Percentiles rank a stretch among this genome's conserved stretches.
Evolutionary conservation across 331 rosid genomes (phyloP).

Genomic region (Malus hybrid): DNA sequence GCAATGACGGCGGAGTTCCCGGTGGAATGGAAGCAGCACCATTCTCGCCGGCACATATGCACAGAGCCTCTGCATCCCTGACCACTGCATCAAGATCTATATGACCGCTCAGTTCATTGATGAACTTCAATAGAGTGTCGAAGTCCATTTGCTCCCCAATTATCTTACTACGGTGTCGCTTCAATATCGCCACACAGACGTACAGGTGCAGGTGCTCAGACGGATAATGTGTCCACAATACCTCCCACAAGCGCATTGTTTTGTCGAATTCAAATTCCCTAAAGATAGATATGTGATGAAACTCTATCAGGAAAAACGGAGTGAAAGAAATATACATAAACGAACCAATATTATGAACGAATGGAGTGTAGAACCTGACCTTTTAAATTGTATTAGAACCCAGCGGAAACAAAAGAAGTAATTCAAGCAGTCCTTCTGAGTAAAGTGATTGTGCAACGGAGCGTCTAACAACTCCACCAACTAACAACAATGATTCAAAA

Average conservation of each 20-base stretch:
- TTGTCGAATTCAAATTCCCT: conserved; percentile 82
- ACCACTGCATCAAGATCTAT: conserved; percentile 70
- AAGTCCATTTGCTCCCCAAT: conserved; percentile 93
- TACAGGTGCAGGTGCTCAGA: conserved; percentile 95
- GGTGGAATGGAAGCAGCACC: conserved; percentile 92
- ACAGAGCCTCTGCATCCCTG: conserved; percentile 93
- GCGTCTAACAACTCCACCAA: conserved; percentile 91
- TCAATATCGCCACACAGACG: conserved; percentile 79
- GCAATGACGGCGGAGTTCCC: conserved; percentile 94
- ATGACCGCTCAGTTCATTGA: conserved; percentile 82
- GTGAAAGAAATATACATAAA: conserved; percentile 3
- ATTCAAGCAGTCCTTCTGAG: conserved; percentile 87
- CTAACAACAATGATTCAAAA: conserved; percentile 33
- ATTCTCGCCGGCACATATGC: conserved; percentile 84
- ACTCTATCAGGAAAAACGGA: not conserved
- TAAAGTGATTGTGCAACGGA: conserved; percentile 83
- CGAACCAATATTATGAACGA: not conserved
- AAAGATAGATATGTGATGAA: not conserved
- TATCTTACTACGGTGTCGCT: conserved; percentile 64
- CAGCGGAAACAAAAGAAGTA: conserved; percentile 99
- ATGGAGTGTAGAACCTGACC: conserved; percentile 38
- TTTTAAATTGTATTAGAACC: conserved; percentile 93
- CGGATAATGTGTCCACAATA: conserved; percentile 78
- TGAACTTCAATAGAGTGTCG: conserved; percentile 85
- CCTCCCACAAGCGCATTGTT: conserved; percentile 88